Conservation (phyloP, 2,329 filamentous ascomycete genomes). For the Neofusicoccum umdonicola region DNA sequence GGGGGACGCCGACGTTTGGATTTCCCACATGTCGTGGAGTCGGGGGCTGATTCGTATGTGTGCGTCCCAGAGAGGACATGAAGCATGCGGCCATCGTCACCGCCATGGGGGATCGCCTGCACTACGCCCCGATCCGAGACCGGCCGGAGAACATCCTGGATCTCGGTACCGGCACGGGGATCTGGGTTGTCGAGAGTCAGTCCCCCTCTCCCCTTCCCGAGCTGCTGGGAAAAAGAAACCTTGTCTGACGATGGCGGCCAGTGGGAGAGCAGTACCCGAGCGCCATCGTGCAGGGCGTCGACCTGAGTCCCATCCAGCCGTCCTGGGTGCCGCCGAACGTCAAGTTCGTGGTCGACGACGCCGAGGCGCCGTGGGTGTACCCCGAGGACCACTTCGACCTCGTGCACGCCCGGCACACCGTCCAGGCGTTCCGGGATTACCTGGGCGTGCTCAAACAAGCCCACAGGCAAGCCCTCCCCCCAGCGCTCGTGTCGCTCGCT, state of each 20-base stretch:
- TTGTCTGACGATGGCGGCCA: constrained; percentile 18
- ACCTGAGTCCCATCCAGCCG: constrained; percentile 38
- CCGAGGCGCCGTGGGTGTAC: constrained; percentile 43
- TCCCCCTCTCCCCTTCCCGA: not conserved
- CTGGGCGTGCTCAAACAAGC: constrained; percentile 47
- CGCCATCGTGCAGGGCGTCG: constrained; percentile 30
- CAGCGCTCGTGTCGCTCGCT: not conserved
- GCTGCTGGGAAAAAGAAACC: constrained; percentile 31
- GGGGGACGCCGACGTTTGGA: no score
- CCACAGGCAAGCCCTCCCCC: constrained; percentile 9
- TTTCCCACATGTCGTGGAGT: no score
- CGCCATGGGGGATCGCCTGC: not conserved
- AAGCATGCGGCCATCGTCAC: constrained; percentile 1
- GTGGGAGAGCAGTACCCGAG: constrained; percentile 35
- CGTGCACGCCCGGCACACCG: constrained; percentile 51
- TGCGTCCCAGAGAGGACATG: constrained; percentile 23
- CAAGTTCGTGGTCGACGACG: constrained; percentile 48
- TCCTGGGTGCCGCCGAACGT: constrained; percentile 46
- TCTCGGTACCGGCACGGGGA: constrained; percentile 15
- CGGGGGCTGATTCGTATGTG: constrained; percentile 22
- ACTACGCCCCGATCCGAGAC: constrained; percentile 13
- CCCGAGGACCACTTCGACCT: constrained; percentile 42
- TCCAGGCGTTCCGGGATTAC: constrained; percentile 52
- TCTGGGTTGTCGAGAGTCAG: constrained; percentile 31
- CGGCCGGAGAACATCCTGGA: constrained; percentile 8